Base-by-base conservation (phyloP, 2,329 filamentous ascomycete species). In the Eurotiales sp. region DNA sequence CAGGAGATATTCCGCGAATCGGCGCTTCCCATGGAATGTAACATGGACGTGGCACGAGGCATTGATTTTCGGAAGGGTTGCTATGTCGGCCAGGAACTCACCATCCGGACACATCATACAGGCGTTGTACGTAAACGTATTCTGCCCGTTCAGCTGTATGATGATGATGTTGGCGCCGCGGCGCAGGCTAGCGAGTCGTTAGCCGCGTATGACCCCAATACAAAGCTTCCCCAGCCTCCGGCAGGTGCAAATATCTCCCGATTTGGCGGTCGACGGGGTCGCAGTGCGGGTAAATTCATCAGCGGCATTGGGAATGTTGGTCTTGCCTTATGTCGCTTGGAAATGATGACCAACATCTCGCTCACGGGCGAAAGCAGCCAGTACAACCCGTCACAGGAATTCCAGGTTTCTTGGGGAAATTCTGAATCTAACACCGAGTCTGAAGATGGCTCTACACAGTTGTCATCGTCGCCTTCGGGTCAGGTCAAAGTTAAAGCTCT, bases 51-150 rank as follows among this genome's bases (percentile, higher is more conserved):
- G 54, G 88, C 88, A 79, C 80, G 82, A 43, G 93, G 84, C 22
- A 86, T 99, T 58, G 89, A 96, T 71, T 99, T 93, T 74, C 84
- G 84, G 64, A 99, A 99, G 74, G 93, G 93, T 7, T 99, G 93
- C 72, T 99, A 99, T 69, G 83, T 97, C 7, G 93, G 93, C 0
- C 93, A 99, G 72, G 93, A 99, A 70, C 79, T 99, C 57, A 97
- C 93, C 1, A 96, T 97, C 58, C 86, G 93, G 37, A 99, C 93
- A 1, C 87, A 91, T 67, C 93, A 99, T 71, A 91, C 87, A 11
- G 93, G 93, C 19, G 89, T 99, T 14, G 89, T 99, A 36, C 80
- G 93, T 55, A 96, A 96, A 77, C 81, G 93, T 45, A 83, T 97
- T 45, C 69, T 99, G 47, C 93, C 93, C 0, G 84, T 92, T 29